Evolutionary conservation across 2,329 filamentous ascomycete species (phyloP).

Genomic region (Moelleriella libera): DNA sequence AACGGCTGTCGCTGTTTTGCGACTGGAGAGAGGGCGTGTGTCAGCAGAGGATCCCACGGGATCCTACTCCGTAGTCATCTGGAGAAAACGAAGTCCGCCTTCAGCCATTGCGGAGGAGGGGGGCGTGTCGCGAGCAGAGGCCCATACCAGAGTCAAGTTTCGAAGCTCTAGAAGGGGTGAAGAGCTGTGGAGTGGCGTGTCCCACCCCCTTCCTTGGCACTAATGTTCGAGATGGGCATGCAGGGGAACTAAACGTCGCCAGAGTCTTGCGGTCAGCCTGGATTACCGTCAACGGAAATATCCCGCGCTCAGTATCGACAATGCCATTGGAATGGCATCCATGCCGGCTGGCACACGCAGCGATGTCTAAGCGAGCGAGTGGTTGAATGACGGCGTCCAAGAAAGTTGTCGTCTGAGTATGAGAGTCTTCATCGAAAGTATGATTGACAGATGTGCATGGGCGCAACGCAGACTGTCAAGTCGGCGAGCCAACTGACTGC

Average conservation of each 20-base stretch:
- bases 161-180: neutral
- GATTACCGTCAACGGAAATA: neutral
- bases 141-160: neutral
- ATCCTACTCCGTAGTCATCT: neutral
- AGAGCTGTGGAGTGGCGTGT: neutral
- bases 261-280: neutral
- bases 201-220: neutral
- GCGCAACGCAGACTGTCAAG: too few species aligned
- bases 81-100: neutral
- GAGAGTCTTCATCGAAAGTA: too few species aligned
- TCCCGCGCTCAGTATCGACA: neutral
- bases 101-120: neutral
- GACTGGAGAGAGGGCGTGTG: neutral
- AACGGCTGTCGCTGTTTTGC: constrained; percentile 7
- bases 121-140: neutral
- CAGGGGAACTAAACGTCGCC: neutral
- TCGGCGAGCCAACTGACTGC: too few species aligned
- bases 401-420: too few species aligned
- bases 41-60: neutral
- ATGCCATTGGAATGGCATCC: neutral
- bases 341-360: neutral
- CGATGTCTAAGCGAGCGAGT: neutral
- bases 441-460: too few species aligned
- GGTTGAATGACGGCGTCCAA: too few species aligned
- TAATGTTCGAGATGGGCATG: neutral